Evolutionary conservation across 2,329 filamentous ascomycete species (phyloP).

Genomic region (Botrytis galanthina): DNA sequence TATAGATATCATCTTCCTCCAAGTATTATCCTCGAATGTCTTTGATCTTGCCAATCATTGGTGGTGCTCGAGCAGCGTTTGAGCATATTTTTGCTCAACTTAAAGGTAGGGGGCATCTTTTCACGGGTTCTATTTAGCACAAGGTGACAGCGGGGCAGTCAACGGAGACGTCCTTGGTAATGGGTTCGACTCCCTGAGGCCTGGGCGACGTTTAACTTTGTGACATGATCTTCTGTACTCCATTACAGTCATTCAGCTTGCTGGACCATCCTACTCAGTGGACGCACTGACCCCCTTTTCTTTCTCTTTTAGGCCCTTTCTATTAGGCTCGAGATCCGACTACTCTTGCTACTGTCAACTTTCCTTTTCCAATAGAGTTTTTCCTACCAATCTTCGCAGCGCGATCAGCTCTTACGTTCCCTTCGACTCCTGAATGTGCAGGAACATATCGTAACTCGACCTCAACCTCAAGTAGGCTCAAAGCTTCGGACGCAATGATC

Average conservation of each 20-base stretch:
- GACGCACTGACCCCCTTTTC: neutral
- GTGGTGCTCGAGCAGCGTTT: neutral
- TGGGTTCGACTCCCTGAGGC: neutral
- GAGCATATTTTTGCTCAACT: neutral
- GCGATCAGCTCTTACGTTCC: conserved; percentile 19
- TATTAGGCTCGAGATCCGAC: neutral
- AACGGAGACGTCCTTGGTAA: neutral
- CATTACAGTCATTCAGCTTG: conserved; percentile 2
- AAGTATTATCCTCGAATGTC: neutral
- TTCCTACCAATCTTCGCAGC: conserved; percentile 19
- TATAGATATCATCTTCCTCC: neutral
- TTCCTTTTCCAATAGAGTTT: neutral
- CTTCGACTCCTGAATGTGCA: conserved; percentile 17
- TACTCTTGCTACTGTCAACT: neutral
- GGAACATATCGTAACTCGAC: conserved; percentile 21
- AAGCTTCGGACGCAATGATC: conserved; percentile 19
- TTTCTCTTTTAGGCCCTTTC: neutral
- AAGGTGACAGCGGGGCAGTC: neutral
- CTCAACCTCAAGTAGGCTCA: conserved; percentile 15
- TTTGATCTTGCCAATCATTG: neutral
- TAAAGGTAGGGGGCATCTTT: neutral
- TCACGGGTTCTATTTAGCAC: neutral
- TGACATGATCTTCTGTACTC: neutral
- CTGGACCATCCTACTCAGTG: neutral
- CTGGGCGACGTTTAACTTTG: neutral